Base-by-base conservation (phyloP, 2,329 filamentous ascomycete genomes). In the Paraphoma chrysanthemicola region DNA sequence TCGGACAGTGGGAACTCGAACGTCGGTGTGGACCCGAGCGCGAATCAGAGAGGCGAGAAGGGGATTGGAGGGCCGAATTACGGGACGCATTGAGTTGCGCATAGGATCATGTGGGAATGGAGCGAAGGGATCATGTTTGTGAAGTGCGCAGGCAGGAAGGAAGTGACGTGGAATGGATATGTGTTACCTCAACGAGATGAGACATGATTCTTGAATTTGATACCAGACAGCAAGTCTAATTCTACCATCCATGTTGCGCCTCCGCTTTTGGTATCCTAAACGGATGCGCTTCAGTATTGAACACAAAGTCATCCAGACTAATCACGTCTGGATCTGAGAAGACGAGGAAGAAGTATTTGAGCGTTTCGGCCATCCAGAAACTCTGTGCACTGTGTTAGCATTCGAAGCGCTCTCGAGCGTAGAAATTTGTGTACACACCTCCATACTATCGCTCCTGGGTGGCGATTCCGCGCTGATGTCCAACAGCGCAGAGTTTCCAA, bases 271-370 rank as follows among this genome's bases (percentile, higher is more conserved):
- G 68, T 14, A 72, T 68, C 51, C 65, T 73, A 48, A 81, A 80
- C 4, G 80, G 78, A 71, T 82, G 80, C n/a, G 80, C 80, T 56
- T 81, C 80, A 7, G 80, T 82, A 53, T 81, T 82, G 61, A 81
- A 79, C 6, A 81, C 79, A 59, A 70, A 71, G 49, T 82, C 77
- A 59, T 82, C 80, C 57, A 82, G 61, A 60, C 76, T 79, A 44
- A 82, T 71, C 9, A 77, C 43, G 42, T 73, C 66, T 6, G 78
- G 76, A 44, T 80, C 76, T 52, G 77, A 79, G 62, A 82, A 82
- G 7, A 79, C 67, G 14, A 82, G 68, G 58, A 80, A 82, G 56
- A 82, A 82, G 58, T 82, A 83, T 63, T 83, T 83, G 46, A 83
- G 65, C 49, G 80, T 82, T 66, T 81, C 80, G 0, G 79, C 80